phyloP scores from a whole-genome alignment of 768 basidiomycete species.

The Suillus hirtellus region DNA sequence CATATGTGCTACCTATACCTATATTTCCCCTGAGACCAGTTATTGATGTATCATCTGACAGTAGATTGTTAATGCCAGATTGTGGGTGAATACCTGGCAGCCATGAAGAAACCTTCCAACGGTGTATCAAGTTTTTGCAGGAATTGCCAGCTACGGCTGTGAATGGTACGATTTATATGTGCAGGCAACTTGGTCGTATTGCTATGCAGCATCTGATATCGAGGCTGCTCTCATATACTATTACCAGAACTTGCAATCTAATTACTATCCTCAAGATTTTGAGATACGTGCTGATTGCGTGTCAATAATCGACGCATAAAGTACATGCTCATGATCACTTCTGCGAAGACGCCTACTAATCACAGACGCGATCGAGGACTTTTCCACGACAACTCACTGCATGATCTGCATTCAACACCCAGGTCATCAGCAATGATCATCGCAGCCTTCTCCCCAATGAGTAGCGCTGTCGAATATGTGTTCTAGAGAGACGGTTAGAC shows the following conservation, averaged over 20 bases:
- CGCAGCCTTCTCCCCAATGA: neutral
- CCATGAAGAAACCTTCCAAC: no score
- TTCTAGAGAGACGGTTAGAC: neutral
- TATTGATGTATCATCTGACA: no score
- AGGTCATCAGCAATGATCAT: neutral
- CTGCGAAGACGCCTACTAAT: neutral
- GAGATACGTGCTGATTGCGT: neutral
- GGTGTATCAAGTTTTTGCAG: no score
- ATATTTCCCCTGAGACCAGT: no score
- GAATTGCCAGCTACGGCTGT: no score
- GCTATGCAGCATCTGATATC: no score
- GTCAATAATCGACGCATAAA: neutral
- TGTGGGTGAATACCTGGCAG: no score
- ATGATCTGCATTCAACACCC: neutral
- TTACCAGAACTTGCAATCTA: neutral
- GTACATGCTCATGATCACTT: constrained; percentile 1
- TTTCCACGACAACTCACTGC: neutral
- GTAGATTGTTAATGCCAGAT: no score
- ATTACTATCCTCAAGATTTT: neutral
- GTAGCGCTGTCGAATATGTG: neutral
- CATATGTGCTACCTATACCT: neutral
- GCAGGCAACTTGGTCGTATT: no score
- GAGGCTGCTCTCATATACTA: no score
- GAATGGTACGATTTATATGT: no score
- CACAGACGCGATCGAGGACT: neutral